Evolutionary conservation across 2,329 filamentous ascomycete genomes (phyloP).

Genomic region (Bisporella sp.): DNA sequence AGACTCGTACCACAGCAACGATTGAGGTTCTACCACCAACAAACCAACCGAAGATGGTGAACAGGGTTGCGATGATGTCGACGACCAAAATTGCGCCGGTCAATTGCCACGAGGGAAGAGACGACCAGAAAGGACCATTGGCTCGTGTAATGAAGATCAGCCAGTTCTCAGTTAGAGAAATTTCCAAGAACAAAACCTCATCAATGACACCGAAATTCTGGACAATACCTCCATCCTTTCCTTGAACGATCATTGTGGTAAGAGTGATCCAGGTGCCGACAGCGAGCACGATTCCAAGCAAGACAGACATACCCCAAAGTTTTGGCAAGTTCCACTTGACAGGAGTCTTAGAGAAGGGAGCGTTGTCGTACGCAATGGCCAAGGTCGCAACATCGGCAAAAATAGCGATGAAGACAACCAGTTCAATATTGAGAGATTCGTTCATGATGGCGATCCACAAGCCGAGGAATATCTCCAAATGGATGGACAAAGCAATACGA

Average conservation of each 20-base stretch:
- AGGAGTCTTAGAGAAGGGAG: conserved; percentile 75
- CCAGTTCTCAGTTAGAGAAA: conserved; percentile 91
- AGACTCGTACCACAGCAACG: conserved; percentile 79
- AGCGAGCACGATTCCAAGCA: conserved; percentile 75
- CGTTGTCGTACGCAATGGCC: conserved; percentile 90
- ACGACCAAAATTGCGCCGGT: conserved; percentile 71
- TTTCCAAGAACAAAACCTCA: conserved; percentile 80
- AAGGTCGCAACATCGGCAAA: conserved; percentile 90
- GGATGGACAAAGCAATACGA: conserved; percentile 85
- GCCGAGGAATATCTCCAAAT: conserved; percentile 86
- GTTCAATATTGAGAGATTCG: conserved; percentile 73
- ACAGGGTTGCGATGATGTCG: conserved; percentile 77
- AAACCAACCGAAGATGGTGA: conserved; percentile 83
- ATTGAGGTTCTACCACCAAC: conserved; percentile 63
- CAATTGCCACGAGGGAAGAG: conserved; percentile 81
- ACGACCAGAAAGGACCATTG: conserved; percentile 89
- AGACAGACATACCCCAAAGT: conserved; percentile 86
- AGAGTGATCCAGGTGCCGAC: conserved; percentile 84
- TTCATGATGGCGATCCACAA: conserved; percentile 89
- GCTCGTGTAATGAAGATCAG: conserved; percentile 94
- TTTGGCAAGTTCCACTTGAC: conserved; percentile 95
- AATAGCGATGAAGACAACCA: conserved; percentile 91
- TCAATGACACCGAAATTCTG: conserved; percentile 83
- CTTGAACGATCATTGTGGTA: conserved; percentile 69
- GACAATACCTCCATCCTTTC: conserved; percentile 72